Percentiles rank a stretch among this genome's conserved stretches.
Evolutionary conservation across 441 rosid genomes (phyloP).

Genomic region (Gossypium schwendimanii): DNA sequence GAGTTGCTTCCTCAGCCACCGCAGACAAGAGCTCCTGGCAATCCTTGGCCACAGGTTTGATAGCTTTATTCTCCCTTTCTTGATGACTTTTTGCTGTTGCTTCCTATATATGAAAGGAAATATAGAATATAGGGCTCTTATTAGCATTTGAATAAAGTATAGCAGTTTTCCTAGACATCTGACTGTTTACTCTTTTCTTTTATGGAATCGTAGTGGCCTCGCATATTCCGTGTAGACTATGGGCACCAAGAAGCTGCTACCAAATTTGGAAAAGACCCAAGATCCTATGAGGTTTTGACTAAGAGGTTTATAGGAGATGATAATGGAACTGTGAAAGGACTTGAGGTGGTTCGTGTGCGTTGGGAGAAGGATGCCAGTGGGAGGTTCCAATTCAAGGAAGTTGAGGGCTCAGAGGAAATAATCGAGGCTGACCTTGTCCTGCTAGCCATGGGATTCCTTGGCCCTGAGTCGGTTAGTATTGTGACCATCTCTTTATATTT

Average conservation of each 20-base stretch:
- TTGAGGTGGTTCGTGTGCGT: conserved; percentile 59
- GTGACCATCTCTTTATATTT: neutral
- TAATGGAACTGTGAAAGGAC: conserved; percentile 76
- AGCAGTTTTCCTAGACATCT: neutral
- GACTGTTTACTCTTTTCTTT: neutral
- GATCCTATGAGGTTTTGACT: conserved; percentile 87
- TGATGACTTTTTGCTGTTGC: neutral
- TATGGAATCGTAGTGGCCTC: conserved; percentile 79
- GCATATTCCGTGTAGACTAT: conserved; percentile 84
- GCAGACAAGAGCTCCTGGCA: conserved; percentile 77
- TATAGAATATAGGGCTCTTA: neutral
- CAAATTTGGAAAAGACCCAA: conserved; percentile 91
- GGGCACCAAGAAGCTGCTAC: conserved; percentile 96
- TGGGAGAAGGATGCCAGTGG: conserved; percentile 98
- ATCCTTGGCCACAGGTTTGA: conserved; percentile 99
- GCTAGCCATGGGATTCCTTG: conserved; percentile 98
- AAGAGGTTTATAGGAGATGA: conserved; percentile 91
- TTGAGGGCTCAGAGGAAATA: conserved; percentile 79
- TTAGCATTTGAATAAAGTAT: neutral
- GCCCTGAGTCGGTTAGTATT: conserved; percentile 81
- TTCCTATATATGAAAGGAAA: neutral
- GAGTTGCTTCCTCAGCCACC: conserved; percentile 99
- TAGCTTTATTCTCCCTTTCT: neutral
- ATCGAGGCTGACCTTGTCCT: conserved; percentile 87
- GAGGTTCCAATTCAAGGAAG: conserved; percentile 77